Percentiles rank a stretch among this genome's conserved stretches.
These are phyloP conservation scores for Neurospora crassa DNA, from an alignment of 2,329 filamentous ascomycete species.

Conservation along the genomic window DNA sequence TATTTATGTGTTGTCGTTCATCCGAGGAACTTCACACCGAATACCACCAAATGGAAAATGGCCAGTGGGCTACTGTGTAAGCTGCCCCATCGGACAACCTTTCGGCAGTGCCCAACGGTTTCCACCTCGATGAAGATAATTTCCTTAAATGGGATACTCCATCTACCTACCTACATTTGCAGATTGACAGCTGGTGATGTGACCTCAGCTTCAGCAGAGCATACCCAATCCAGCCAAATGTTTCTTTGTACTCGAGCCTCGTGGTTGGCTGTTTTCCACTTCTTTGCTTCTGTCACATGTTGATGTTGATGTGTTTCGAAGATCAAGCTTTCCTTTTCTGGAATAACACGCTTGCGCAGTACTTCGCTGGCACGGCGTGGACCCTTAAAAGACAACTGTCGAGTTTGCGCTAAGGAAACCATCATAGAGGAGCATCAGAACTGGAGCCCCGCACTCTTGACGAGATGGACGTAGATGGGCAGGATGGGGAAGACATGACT, in stretches of 20 bases:
- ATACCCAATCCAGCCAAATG: background rate
- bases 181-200: background rate
- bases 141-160: background rate
- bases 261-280: background rate
- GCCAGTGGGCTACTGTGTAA: background rate
- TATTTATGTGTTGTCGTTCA: background rate
- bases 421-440: background rate
- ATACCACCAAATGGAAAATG: background rate
- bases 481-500: background rate
- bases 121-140: background rate
- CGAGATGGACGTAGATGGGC: background rate
- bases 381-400: background rate
- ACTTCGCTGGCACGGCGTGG: no score
- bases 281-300: background rate
- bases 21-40: background rate
- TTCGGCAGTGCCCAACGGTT: background rate
- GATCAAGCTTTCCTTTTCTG: background rate
- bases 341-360: background rate
- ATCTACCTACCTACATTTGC: background rate
- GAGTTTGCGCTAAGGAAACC: background rate
- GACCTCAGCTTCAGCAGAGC: background rate
- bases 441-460: background rate
- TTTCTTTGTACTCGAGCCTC: background rate
- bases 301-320: background rate
- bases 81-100: background rate